These are phyloP conservation scores for Paramecium sexaurelia DNA, from an alignment of 73 alveolate species.

Conservation along the genomic window DNA sequence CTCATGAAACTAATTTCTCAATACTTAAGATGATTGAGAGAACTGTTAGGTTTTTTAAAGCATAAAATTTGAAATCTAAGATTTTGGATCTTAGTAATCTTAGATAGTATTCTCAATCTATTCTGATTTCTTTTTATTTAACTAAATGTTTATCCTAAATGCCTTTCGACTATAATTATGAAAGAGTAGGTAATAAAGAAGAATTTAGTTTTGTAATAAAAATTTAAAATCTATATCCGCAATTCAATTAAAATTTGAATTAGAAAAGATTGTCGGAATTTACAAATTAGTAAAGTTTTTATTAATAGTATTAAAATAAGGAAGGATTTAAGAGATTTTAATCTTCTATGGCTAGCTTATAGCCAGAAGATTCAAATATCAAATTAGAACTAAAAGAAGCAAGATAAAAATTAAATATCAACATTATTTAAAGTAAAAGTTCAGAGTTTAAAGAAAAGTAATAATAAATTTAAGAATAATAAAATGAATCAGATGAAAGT, in stretches of 20 bases:
- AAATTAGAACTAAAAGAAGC: background rate
- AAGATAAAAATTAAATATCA: background rate
- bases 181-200: background rate
- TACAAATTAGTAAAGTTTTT: background rate
- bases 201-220: background rate
- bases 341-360: background rate
- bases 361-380: background rate
- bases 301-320: background rate
- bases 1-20: conserved; percentile 27
- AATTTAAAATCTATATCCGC: background rate
- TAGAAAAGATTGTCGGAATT: background rate
- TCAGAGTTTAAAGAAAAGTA: background rate
- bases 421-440: background rate
- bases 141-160: background rate
- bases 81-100: background rate
- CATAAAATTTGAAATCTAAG: background rate
- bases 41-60: conserved; percentile 1
- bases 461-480: background rate
- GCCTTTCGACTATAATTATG: conserved; percentile 30
- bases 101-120: conserved; percentile 1
- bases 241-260: background rate
- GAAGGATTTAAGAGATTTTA: background rate
- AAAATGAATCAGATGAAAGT: background rate
- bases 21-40: background rate
- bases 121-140: conserved; percentile 3